Percentiles rank a stretch among this genome's conserved stretches.
phyloP scores from a whole-genome alignment of 73 alveolate species.

The Paramecium octaurelia region DNA sequence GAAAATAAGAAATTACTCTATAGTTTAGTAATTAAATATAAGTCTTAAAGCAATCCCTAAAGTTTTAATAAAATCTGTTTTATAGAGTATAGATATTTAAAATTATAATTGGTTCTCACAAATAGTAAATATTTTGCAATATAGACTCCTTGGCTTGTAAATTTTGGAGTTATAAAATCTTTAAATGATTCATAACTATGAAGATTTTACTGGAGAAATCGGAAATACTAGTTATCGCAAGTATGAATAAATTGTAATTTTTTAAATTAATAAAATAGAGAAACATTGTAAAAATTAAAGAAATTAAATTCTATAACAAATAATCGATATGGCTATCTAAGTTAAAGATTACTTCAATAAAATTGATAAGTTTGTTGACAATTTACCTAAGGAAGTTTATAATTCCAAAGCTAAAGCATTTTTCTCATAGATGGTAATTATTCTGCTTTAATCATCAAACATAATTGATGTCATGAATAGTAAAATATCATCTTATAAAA shows the following conservation, averaged over 20 bases:
- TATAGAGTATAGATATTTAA: neutral
- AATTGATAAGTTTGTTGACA: neutral
- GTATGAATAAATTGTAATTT: neutral
- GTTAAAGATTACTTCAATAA: neutral
- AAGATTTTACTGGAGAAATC: neutral
- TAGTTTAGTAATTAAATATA: neutral
- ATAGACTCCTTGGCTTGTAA: neutral
- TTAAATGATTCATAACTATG: neutral
- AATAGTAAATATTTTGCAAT: neutral
- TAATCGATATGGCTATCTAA: neutral
- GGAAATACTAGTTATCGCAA: neutral
- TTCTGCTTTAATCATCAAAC: neutral
- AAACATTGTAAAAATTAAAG: neutral
- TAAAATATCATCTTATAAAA: no score
- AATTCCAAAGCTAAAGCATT: neutral
- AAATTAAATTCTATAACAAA: no score
- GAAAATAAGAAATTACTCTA: neutral
- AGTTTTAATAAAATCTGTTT: no score
- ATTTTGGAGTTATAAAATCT: neutral
- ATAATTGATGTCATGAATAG: no score
- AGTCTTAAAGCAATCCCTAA: neutral
- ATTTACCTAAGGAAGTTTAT: neutral
- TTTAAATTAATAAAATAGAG: no score
- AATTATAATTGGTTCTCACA: neutral
- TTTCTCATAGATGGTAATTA: neutral